Base-by-base conservation (phyloP, 495 filamentous ascomycete genomes). In the Penicillium arizonense region DNA sequence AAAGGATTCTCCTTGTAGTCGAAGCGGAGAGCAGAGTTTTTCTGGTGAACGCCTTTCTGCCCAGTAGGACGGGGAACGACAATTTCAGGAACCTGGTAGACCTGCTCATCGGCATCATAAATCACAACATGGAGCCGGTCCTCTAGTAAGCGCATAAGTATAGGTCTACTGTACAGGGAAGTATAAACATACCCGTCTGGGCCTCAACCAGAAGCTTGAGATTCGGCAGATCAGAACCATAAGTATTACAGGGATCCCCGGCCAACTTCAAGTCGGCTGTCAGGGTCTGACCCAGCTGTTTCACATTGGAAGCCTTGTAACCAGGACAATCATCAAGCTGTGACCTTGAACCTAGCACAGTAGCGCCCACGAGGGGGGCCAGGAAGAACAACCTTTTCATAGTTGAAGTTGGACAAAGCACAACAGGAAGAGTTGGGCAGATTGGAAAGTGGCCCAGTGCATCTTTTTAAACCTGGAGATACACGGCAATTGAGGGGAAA, bases 71-170 rank as follows among this genome's bases (percentile, higher is more conserved):
- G 82, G 13, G 87, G 78, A 13, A 96, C 65, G 14, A 90, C 84
- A 4, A 77, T 81, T 18, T 85, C 79, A 12, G 90, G 89, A 16
- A 96, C 82, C 65, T 94, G 87, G 59, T 92, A 96, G 18, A 88
- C 76, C 45, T 82, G 74, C 47, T 89, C 82, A n/a, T 77, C 82
- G 21, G 81, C 73, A 68, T 95, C 90, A 51, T 87, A 82, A 50
- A 96, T 92, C 63, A 88, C 84, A 56, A 95, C 86, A 67, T 94
- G 90, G 9, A 95, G 82, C 14, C 90, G 86, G 23, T 79, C 76
- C 35, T 87, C 88, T 91, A 35, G 8, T 24, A 32, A 24, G 24
- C 2, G 6, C 10, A 20, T 36, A 3, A 30, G 36, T 28, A 45
- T 44, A 8, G 4, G 32, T 39, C 4, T 24, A 41, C 37, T 34